Percentiles rank a stretch among this genome's conserved stretches.
Conservation (phyloP, 805 yeast species). For the Ogataea angusta region DNA sequence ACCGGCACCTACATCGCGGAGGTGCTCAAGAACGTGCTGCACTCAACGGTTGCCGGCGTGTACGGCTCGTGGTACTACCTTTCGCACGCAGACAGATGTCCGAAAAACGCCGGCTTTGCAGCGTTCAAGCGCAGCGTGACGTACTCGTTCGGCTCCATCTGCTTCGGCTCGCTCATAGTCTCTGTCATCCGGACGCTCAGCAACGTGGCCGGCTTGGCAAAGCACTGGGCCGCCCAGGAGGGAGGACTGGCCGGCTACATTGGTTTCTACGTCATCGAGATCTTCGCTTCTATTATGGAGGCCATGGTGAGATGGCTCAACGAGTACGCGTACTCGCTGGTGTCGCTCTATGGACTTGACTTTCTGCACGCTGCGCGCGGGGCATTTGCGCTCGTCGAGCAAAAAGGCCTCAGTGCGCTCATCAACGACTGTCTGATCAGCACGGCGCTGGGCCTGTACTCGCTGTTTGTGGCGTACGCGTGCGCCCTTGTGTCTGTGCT, state of each 20-base stretch:
- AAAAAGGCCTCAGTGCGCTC: slow-evolving; percentile 79
- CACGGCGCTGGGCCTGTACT: slow-evolving; percentile 67
- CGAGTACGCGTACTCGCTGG: slow-evolving; percentile 81
- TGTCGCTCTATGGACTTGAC: slow-evolving; percentile 83
- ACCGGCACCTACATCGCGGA: slow-evolving; percentile 81
- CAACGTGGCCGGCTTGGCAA: slow-evolving; percentile 5
- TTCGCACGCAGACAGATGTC: slow-evolving; percentile 48
- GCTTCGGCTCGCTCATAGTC: slow-evolving; percentile 75
- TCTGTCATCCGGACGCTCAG: slow-evolving; percentile 52
- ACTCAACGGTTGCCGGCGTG: slow-evolving; percentile 76
- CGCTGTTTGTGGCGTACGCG: slow-evolving; percentile 57
- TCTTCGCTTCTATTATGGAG: slow-evolving; percentile 32
- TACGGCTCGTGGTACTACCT: slow-evolving; percentile 91
- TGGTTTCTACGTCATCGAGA: slow-evolving; percentile 8
- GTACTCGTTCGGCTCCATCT: slow-evolving; percentile 84
- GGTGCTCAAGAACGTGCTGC: slow-evolving; percentile 74
- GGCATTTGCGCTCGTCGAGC: slow-evolving; percentile 68
- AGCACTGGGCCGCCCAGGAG: slow-evolving; percentile 13
- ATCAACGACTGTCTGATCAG: slow-evolving; percentile 80
- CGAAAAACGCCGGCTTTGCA: slow-evolving; percentile 73
- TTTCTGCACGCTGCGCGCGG: slow-evolving; percentile 73
- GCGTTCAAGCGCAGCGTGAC: slow-evolving; percentile 75
- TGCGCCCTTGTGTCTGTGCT: slow-evolving; percentile 52
- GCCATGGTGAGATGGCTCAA: slow-evolving; percentile 66
- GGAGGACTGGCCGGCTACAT: slow-evolving; percentile 7